Evolutionary conservation across 1,284 basidiomycete species (phyloP).

Genomic region (Rhizoctonia solani): DNA sequence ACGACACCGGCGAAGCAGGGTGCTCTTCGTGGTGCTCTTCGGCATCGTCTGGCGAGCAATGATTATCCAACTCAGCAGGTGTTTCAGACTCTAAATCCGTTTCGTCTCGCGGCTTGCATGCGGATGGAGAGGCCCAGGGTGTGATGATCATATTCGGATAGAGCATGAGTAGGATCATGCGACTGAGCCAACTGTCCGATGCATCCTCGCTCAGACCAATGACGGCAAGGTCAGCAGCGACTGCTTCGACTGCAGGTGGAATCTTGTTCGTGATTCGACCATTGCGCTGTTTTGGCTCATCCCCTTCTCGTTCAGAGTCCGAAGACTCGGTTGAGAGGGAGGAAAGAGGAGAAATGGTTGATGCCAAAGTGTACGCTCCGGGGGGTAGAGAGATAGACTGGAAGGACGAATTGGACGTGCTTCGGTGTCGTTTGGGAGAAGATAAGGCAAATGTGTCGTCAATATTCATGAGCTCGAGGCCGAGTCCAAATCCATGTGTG

Average conservation of each 20-base stretch:
- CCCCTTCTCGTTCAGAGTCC: slow-evolving; percentile 25
- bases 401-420: slow-evolving; percentile 12
- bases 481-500: slow-evolving; percentile 10
- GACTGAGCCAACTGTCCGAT: slow-evolving; percentile 69
- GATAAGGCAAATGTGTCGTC: slow-evolving; percentile 23
- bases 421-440: slow-evolving; percentile 17
- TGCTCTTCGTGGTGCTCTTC: background rate
- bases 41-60: slow-evolving; percentile 8
- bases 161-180: slow-evolving; percentile 72
- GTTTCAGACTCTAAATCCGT: slow-evolving; percentile 18
- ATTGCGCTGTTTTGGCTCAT: slow-evolving; percentile 23
- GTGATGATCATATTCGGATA: slow-evolving; percentile 67
- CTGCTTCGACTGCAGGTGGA: slow-evolving; percentile 35
- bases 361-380: slow-evolving; percentile 50
- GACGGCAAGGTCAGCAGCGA: slow-evolving; percentile 46
- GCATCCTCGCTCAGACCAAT: slow-evolving; percentile 57
- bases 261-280: slow-evolving; percentile 36
- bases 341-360: slow-evolving; percentile 23
- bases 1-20: background rate
- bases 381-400: slow-evolving; percentile 17
- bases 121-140: slow-evolving; percentile 29
- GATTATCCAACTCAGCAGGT: slow-evolving; percentile 17
- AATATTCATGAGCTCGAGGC: slow-evolving; percentile 10
- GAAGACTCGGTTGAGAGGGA: slow-evolving; percentile 31
- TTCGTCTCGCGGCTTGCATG: slow-evolving; percentile 4